These are phyloP conservation scores for Geum urbanum DNA, from an alignment of 306 rosid species.

Conservation along the genomic window DNA sequence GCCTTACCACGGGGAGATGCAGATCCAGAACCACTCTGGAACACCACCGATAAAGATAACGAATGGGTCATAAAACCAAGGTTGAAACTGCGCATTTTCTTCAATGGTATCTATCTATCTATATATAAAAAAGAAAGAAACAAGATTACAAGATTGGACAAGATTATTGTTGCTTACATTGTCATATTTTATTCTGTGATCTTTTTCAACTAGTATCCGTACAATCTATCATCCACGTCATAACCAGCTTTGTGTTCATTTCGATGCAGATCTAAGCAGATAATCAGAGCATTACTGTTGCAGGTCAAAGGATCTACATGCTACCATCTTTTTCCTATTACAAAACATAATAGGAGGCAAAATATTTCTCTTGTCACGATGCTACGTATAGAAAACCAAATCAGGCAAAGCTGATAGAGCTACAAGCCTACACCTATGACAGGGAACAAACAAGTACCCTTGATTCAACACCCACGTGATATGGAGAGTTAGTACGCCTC, in stretches of 20 bases:
- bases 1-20: too few relatives aligned
- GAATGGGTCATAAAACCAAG: too few relatives aligned
- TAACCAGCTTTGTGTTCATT: slow-evolving; percentile 1
- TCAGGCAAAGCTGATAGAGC: background rate
- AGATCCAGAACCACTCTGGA: too few relatives aligned
- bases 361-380: background rate
- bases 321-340: slow-evolving; percentile 1
- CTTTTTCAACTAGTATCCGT: background rate
- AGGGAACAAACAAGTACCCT: background rate
- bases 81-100: background rate
- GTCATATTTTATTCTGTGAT: background rate
- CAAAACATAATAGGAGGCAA: background rate
- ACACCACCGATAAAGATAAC: too few relatives aligned
- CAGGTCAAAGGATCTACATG: slow-evolving; percentile 2
- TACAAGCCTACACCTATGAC: background rate
- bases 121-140: background rate
- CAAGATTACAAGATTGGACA: background rate
- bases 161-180: background rate
- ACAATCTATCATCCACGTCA: background rate
- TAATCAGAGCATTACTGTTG: background rate
- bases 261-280: background rate
- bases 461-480: background rate
- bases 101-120: background rate
- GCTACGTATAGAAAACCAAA: background rate
- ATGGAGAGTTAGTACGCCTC: slow-evolving; percentile 22